These are phyloP conservation scores for Saturnispora galanensis DNA, from an alignment of 805 yeast species.

Conservation along the genomic window DNA sequence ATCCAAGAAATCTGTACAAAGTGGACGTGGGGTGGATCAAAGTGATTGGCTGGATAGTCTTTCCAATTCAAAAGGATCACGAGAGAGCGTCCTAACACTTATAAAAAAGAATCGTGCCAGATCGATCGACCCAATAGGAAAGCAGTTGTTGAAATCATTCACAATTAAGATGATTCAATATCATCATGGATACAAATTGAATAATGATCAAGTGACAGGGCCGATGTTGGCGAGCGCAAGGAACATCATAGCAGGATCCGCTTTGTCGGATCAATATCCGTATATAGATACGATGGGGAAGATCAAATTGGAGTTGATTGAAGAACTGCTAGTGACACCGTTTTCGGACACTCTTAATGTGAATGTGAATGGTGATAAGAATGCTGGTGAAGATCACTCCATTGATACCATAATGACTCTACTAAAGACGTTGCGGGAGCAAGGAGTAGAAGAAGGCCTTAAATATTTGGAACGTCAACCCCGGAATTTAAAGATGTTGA, in stretches of 20 bases:
- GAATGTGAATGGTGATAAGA: not conserved
- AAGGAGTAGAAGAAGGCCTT: not conserved
- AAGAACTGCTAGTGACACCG: not conserved
- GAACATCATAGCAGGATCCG: constrained; percentile 2
- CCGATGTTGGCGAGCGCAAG: not conserved
- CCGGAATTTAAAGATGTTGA: constrained; percentile 5
- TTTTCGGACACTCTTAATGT: not conserved
- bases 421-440: not conserved
- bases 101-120: not conserved
- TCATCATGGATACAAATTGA: constrained; percentile 1
- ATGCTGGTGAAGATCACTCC: not conserved
- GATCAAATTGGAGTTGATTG: not conserved
- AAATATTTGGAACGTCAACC: not conserved
- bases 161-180: not conserved
- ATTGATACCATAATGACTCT: not conserved
- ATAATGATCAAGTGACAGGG: not conserved
- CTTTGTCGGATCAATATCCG: not conserved
- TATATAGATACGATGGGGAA: not conserved
- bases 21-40: too few relatives aligned
- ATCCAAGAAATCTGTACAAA: too few relatives aligned
- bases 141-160: not conserved
- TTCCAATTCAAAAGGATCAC: not conserved
- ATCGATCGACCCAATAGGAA: not conserved
- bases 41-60: too few relatives aligned
- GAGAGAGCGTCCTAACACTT: not conserved